phyloP scores from a whole-genome alignment of 2,329 filamentous ascomycete species.

The Cladobotryum protrusum region DNA sequence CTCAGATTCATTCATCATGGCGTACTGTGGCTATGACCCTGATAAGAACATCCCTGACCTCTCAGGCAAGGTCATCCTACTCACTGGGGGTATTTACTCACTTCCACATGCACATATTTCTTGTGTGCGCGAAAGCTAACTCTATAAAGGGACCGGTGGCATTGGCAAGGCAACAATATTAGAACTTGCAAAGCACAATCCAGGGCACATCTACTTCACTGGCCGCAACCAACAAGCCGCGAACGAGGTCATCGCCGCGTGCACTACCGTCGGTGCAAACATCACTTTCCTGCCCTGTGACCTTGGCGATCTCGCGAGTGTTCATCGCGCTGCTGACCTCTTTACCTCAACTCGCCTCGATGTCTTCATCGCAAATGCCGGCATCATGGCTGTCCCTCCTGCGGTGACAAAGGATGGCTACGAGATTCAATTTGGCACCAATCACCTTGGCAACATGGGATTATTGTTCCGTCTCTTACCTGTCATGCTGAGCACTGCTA shows the following conservation, averaged over 20 bases:
- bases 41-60: conserved; percentile 39
- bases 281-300: conserved; percentile 20
- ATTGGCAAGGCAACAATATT: conserved; percentile 22
- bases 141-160: conserved; percentile 27
- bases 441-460: conserved; percentile 27
- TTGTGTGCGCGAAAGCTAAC: not conserved
- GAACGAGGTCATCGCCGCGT: conserved; percentile 36
- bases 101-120: not conserved
- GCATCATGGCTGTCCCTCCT: conserved; percentile 34
- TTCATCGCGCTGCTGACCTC: not conserved
- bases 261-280: conserved; percentile 28
- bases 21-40: conserved; percentile 18
- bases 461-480: not conserved
- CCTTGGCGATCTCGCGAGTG: not conserved
- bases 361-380: conserved; percentile 42
- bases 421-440: conserved; percentile 43
- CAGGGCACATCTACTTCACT: conserved; percentile 48
- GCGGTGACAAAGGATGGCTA: conserved; percentile 38
- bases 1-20: too few species aligned
- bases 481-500: not conserved
- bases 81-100: conserved; percentile 41
- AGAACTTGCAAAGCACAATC: conserved; percentile 33
- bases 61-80: conserved; percentile 41
- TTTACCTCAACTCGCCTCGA: conserved; percentile 27
- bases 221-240: conserved; percentile 41